phyloP scores from a whole-genome alignment of 495 filamentous ascomycete genomes.

The Astrothelium subdiscretum region DNA sequence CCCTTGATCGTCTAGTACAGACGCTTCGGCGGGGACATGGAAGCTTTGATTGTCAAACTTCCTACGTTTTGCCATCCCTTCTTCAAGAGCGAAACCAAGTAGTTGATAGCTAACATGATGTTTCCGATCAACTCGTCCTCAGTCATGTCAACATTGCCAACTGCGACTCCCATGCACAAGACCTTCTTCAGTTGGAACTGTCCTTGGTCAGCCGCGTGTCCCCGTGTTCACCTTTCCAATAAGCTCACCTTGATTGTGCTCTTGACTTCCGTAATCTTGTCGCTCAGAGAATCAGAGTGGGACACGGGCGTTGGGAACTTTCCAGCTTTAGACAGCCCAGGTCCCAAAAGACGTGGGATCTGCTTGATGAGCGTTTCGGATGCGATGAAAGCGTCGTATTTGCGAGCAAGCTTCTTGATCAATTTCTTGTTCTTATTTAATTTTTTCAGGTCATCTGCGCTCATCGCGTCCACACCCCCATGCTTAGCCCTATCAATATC shows the following conservation, averaged over 20 bases:
- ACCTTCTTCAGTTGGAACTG: slow-evolving; percentile 99
- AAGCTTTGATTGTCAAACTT: slow-evolving; percentile 97
- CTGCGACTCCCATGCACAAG: slow-evolving; percentile 95
- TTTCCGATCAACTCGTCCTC: slow-evolving; percentile 92
- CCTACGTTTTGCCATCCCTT: slow-evolving; percentile 99
- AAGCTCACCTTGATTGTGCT: slow-evolving; percentile 71
- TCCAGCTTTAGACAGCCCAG: slow-evolving; percentile 96
- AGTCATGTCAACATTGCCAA: slow-evolving; percentile 95
- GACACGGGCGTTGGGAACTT: slow-evolving; percentile 99
- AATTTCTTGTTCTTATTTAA: slow-evolving; percentile 99
- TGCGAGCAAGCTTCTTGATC: slow-evolving; percentile 99
- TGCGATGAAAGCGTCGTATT: slow-evolving; percentile 98
- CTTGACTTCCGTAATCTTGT: slow-evolving; percentile 97
- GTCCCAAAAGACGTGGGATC: slow-evolving; percentile 97
- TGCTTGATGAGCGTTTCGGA: slow-evolving; percentile 97
- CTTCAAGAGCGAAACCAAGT: slow-evolving; percentile 96
- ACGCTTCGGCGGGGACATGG: slow-evolving; percentile 95
- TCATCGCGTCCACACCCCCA: slow-evolving; percentile 94
- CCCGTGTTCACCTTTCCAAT: not conserved
- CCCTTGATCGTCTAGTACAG: slow-evolving; percentile 55
- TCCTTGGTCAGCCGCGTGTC: not conserved
- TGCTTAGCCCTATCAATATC: slow-evolving; percentile 99
- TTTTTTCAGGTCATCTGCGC: slow-evolving; percentile 96
- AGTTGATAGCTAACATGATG: slow-evolving; percentile 98
- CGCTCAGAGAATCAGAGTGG: slow-evolving; percentile 81